Conservation (phyloP, 164 flowering plant species). For the grape (Vitis vinifera) region DNA sequence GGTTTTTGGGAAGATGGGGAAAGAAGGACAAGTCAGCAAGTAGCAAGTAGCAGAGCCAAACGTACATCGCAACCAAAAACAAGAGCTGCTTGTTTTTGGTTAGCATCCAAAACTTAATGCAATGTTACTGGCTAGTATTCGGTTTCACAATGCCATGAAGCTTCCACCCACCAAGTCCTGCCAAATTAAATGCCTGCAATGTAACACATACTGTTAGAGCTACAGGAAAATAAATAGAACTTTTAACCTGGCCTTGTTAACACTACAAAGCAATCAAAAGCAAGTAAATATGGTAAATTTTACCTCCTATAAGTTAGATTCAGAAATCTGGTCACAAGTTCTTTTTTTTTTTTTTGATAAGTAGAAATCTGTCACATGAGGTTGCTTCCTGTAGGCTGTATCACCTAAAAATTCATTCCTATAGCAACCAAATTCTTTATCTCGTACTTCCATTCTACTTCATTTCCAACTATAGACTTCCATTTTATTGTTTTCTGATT, state of each 20-base stretch:
- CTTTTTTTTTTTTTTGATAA: too few relatives aligned
- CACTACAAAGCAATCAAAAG: background rate
- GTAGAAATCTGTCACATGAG: too few relatives aligned
- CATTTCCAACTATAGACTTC: background rate
- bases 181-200: constrained; percentile 67
- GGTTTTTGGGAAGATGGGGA: background rate
- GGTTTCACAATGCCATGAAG: constrained; percentile 83
- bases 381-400: too few relatives aligned
- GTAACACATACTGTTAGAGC: constrained; percentile 1
- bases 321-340: too few relatives aligned
- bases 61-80: background rate
- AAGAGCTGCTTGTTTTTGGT: background rate
- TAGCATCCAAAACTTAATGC: background rate
- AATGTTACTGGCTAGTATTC: constrained; percentile 15
- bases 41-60: background rate
- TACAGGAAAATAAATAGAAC: background rate
- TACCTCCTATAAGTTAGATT: background rate
- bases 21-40: background rate
- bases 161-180: constrained; percentile 94
- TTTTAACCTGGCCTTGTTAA: too few relatives aligned
- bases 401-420: too few relatives aligned
- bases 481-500: background rate
- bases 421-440: too few relatives aligned
- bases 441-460: too few relatives aligned
- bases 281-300: background rate